Evolutionary conservation across 768 basidiomycete species (phyloP), one percentile per base, ranked within the genome.

Genomic region (Gloeopeniophorella convolvens): DNA sequence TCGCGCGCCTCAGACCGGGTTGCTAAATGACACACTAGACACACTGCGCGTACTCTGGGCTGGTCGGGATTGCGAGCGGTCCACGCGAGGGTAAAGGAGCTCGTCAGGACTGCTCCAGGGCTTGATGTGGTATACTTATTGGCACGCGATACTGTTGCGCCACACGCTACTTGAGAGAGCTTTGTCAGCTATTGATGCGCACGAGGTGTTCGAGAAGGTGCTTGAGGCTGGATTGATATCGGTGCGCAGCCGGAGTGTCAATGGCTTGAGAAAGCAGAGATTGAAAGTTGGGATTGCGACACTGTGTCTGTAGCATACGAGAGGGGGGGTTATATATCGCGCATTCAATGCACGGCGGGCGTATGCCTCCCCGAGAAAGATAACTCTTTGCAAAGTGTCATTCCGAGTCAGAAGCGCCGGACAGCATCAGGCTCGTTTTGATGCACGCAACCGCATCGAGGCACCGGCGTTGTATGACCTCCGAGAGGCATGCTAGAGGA

Each of bases 401-500:
- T 43, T 21, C 18, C 34, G 52, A 48, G 35, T 48, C 47, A 24
- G 35, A 48, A 30, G 27, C 6, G 20, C 41, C 18, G 21, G 12
- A 41, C 26, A 23, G 16, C 28, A 15, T 23, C 18, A 32, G 31
- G 28, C 30, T 24, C 24, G 30, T 13, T 31, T 48, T 48, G 47
- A 48, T 48, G 11, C 39, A 49, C 40, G 48, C 48, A 35, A 1
- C 15, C 26, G 34, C 40, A 49, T 27, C 40, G 48, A 47, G 45
- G 35, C 45, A 24, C 3, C 12, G 20, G 20, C 2, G 18, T n/a
- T 46, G 34, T 27, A 40, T 24, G 36, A 20, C 42, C 11, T 26
- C 18, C 5, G 10, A 24, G 39, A 27, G 39, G 24, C 16, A 42
- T 16, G 21, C 39, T 23, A 20, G 21, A 20, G 26, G 41, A 42